Evolutionary conservation across 2,329 filamentous ascomycete genomes (phyloP), one percentile per base, ranked within the genome.

Genomic region (Beauveria sp.): DNA sequence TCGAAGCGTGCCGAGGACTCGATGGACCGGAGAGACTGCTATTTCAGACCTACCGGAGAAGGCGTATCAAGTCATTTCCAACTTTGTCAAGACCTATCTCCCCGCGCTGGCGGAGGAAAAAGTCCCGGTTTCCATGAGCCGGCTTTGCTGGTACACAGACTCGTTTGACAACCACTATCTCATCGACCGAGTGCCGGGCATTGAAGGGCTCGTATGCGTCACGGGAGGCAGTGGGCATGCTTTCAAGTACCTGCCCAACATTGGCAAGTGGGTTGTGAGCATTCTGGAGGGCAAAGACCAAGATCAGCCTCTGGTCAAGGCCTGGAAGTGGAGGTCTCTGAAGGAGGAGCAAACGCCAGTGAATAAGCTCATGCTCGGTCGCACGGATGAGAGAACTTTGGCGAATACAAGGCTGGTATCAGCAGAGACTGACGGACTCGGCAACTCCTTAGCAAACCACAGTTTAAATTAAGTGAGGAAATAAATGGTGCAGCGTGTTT

Each of bases 201-300:
- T 84, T 77, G 78, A 85, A n/a, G 77, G 79, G 0, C 67, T 87
- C 0, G 81, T 86, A 66, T 76, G 87, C 0, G 83, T 83, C 2
- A 86, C 84, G 0, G 84, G 83, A 1, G 85, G 85, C 0, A 81
- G 78, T 41, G 84, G 85, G 0, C 84, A 87, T 69, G 84, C 76
- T 0, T 87, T 86, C 69, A 87, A 86, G 65, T 86, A 84, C 62
- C 67, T 85, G 54, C 84, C 84, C 0, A 79, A 80, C 3, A 77
- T 87, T 64, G 83, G 84, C 1, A 78, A 79, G 41, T 76, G 75
- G 63, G 79, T 86, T 14, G 75, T 80, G 0, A 78, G 84, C 63
- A 76, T 78, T n/a, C 68, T 85, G 8, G 72, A 78, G 63, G 73
- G 76, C 2, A 64, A 60, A 20, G 67, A 68, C 1, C 61, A 71